Base-by-base conservation (phyloP, 352 stramenopile species). In the Phytophthora sansomeana region DNA sequence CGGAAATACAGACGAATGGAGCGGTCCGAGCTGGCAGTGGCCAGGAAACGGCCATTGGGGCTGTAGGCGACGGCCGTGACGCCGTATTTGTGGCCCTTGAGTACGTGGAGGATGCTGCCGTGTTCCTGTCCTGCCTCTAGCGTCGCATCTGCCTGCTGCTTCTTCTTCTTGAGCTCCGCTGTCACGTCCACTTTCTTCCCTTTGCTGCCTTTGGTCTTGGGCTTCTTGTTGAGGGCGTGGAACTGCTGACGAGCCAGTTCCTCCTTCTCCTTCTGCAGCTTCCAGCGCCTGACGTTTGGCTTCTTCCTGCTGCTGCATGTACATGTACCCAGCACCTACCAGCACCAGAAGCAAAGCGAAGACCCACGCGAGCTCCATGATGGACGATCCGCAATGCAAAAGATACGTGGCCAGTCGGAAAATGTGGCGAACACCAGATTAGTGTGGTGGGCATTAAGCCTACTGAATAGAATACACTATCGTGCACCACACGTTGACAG, bases 11-110 rank as follows among this genome's bases (percentile, higher is more conserved):
- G 48, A 17, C 84, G 84, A 39, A 93, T 81, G 19, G 83, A 90
- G 63, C 86, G 86, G 61, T 95, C 86, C 4, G 79, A 86, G 71
- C 83, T 91, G 19, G 78, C 77, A 1, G 86, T 95, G 36, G 81
- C 86, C 30, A 95, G 41, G 56, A 95, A 92, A n/a, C 83, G 80
- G 29, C 80, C 83, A 43, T 95, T 95, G 11, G 86, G 86, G 50
- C 82, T 91, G 67, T 91, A 95, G 0, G 81, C 82, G 0, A 67
- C 81, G 8, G 82, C 76, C 13, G 84, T 92, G 60, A 93, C 49
- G 21, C 61, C 66, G 38, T 84, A 91, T 69, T 91, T 95, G 65
- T 95, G 86, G 16, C 84, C 84, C 54, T 81, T 87, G 38, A 95
- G 64, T 35, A 83, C 66, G 36, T 89, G 76, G 17, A 81, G 13